Conservation (phyloP, 192 early-diverging fungal species). For the Coemansia sp. region DNA sequence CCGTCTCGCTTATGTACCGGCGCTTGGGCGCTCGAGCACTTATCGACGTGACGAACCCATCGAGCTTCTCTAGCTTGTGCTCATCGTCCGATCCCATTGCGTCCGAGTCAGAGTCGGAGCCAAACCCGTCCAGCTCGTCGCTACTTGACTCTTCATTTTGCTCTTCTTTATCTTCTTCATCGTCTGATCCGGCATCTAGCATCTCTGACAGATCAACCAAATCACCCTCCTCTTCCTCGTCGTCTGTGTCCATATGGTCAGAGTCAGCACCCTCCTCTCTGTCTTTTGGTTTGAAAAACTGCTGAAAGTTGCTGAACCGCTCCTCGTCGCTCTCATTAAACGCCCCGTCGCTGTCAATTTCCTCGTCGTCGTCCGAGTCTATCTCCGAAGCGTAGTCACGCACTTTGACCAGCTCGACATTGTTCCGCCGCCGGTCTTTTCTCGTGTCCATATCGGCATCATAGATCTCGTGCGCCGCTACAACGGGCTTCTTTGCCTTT, state of each 20-base stretch:
- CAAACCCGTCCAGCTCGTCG: constrained; percentile 30
- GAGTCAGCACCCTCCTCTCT: constrained; percentile 22
- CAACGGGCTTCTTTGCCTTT: not conserved
- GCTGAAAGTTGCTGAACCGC: constrained; percentile 63
- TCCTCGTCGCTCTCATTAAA: constrained; percentile 86
- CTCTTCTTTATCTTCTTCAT: constrained; percentile 3
- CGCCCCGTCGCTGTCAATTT: constrained; percentile 89
- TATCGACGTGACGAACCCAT: constrained; percentile 65
- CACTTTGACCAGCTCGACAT: constrained; percentile 36
- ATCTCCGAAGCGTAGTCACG: constrained; percentile 72
- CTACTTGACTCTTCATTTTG: not conserved
- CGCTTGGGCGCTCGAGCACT: constrained; percentile 64
- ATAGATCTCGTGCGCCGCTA: constrained; percentile 5
- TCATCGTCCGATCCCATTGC: constrained; percentile 19
- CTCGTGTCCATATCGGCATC: constrained; percentile 18
- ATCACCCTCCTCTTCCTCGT: constrained; percentile 52
- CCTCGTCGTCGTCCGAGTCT: constrained; percentile 88
- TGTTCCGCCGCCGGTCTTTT: constrained; percentile 12
- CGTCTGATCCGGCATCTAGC: constrained; percentile 46
- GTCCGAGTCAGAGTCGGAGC: constrained; percentile 33
- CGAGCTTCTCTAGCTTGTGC: constrained; percentile 17
- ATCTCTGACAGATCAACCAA: constrained; percentile 65
- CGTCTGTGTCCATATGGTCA: constrained; percentile 42
- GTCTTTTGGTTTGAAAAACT: not conserved
- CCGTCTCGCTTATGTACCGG: constrained; percentile 45